Evolutionary conservation across 352 stramenopile species (phyloP), one percentile per base, ranked within the genome.

Genomic region (Globisporangium ultimum): DNA sequence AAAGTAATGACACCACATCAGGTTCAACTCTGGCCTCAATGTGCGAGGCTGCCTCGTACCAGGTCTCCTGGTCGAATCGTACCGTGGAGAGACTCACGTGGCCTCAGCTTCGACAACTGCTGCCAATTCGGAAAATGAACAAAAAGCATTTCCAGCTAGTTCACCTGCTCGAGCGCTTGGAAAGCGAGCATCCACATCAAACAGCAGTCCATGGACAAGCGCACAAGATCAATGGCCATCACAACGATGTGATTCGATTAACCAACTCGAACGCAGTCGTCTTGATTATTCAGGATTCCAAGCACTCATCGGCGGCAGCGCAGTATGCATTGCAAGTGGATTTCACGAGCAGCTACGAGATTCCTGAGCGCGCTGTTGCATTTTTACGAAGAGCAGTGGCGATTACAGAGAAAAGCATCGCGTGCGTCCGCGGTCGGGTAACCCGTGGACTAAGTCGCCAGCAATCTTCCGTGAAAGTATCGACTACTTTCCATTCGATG

Each of bases 71-170:
- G 84, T 61, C 68, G 1, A 72, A 90, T 50, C 64, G 72, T 7
- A 74, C 66, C 0, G 57, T 74, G 10, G 76, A 93, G 46, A 63
- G 58, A 3, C 46, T 82, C 17, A 60, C 68, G 10, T 93, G 84
- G 81, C 7, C 28, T 15, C 58, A 84, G 21, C 58, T 93, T 15
- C 68, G 74, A 1, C 80, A 81, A 46, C 55, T 87, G 9, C 59
- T 93, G 7, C 64, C 81, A 0, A 69, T 93, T 55, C 68, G 84
- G 28, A 64, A 71, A 9, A 85, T 93, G 76, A 91, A 93, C 24
- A 53, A 72, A 7, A 79, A 83, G 41, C 80, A 93, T 52, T 80
- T 84, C 45, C 77, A 93, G 49, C 58, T 93, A 11, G 54, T 50
- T 24, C 53, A 67, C n/a, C 34, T 88, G 2, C 34, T 85, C 17